Base-by-base conservation (phyloP, 139 green algal species). In the Mesotaenium endlicherianum region DNA sequence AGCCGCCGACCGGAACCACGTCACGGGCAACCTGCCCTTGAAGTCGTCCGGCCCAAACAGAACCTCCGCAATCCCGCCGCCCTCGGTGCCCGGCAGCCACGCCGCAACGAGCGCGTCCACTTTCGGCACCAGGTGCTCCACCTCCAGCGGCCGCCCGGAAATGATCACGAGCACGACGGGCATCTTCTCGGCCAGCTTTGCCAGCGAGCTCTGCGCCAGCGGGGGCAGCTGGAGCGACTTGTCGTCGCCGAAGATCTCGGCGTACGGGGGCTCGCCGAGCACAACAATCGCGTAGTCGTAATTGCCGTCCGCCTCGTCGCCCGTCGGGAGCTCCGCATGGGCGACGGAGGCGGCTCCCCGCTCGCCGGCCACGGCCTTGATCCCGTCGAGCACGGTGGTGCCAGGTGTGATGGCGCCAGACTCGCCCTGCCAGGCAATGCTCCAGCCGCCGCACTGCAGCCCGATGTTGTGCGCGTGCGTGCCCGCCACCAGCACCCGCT, bases 161-260 rank as follows among this genome's bases (percentile, higher is more conserved):
- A 84, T 39, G 14, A 84, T 26, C 20, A 84, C 69, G n/a, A 84
- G 59, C n/a, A 84, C 49, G 34, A 59, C 81, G 0, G 77, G 77
- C 36, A 84, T 84, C 31, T 4, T 36, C 3, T 30, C 14, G 30
- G 59, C 81, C 20, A 84, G 34, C 17, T 30, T 50, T 4, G 26
- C 17, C 26, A 84, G 53, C 39, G 39, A 20, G 34, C 42, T 40
- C 8, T 47, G 38, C 11, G 58, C 67, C n/a, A 34, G 36, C 14
- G 17, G 31, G 16, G 11, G 30, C 59, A 84, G 20, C 17, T 79
- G n/a, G 34, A 84, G 77, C 58, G 59, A 20, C 36, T 30, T 30
- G 31, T 75, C 8, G 47, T 84, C 77, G n/a, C 77, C 77, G 30
- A 44, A 68, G 30, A 42, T 47, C 69, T 84, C 77, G 16, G 77